Percentiles rank a stretch among this genome's conserved stretches.
Conservation (phyloP, 2,329 filamentous ascomycete species). For the Aspergillus spinulosporus region DNA sequence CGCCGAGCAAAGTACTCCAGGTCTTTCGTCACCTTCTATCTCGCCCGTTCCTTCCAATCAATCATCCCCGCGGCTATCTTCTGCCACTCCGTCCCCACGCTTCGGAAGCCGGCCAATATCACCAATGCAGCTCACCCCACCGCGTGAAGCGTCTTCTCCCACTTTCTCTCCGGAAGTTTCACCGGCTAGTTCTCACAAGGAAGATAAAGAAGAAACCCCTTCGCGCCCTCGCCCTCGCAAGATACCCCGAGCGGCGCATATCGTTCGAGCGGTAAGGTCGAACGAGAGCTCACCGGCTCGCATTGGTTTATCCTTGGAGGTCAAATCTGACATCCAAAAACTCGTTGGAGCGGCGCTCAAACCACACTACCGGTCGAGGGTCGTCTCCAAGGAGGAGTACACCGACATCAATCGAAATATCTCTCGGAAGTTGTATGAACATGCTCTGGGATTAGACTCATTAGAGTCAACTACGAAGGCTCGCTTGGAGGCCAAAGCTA, state of each 20-base stretch:
- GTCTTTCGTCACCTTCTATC: conserved; percentile 44
- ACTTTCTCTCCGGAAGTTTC: conserved; percentile 71
- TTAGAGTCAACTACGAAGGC: conserved; percentile 67
- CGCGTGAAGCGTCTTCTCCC: conserved; percentile 33
- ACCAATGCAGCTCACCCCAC: conserved; percentile 38
- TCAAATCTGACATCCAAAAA: conserved; percentile 83
- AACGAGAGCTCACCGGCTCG: conserved; percentile 69
- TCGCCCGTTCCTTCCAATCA: conserved; percentile 43
- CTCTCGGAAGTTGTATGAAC: conserved; percentile 81
- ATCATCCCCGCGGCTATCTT: conserved; percentile 42
- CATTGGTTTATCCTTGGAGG: conserved; percentile 68
- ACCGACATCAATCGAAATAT: conserved; percentile 88
- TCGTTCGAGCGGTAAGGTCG: conserved; percentile 42
- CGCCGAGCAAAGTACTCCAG: conserved; percentile 43
- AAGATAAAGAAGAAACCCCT: conserved; percentile 15
- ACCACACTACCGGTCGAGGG: conserved; percentile 76
- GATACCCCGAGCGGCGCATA: conserved; percentile 26
- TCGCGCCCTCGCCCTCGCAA: conserved; percentile 23
- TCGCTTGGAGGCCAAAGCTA: conserved; percentile 74
- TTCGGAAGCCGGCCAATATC: conserved; percentile 37
- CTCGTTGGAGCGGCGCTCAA: conserved; percentile 83
- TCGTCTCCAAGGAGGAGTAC: conserved; percentile 85
- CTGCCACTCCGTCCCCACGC: conserved; percentile 42
- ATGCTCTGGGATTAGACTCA: conserved; percentile 54
- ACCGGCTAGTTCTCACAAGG: conserved; percentile 56